Conservation (phyloP, 1,284 basidiomycete species). For the Cryptococcus depauperatus region DNA sequence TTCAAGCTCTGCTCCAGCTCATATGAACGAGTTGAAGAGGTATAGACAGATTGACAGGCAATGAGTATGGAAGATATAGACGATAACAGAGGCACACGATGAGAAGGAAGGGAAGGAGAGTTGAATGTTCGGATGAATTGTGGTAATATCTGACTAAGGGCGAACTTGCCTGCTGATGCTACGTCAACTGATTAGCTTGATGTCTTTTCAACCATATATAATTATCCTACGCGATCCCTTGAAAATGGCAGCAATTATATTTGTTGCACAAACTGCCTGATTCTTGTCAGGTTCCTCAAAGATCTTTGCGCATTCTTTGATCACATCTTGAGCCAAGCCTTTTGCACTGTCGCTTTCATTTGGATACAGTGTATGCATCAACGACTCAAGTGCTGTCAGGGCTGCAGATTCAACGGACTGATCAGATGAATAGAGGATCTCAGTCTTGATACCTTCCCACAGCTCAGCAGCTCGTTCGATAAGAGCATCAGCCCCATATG, state of each 20-base stretch:
- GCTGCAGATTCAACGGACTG: constrained; percentile 62
- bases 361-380: constrained; percentile 65
- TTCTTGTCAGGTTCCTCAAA: constrained; percentile 84
- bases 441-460: constrained; percentile 80
- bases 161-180: constrained; percentile 66
- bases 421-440: constrained; percentile 90
- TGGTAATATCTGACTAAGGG: constrained; percentile 59
- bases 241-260: constrained; percentile 67
- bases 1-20: constrained; percentile 49
- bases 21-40: constrained; percentile 20
- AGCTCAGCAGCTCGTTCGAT: constrained; percentile 61
- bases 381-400: constrained; percentile 58
- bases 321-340: constrained; percentile 63
- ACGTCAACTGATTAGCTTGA: neutral
- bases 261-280: constrained; percentile 74
- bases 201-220: constrained; percentile 12
- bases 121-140: constrained; percentile 68
- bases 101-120: constrained; percentile 64
- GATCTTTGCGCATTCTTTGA: constrained; percentile 68
- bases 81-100: constrained; percentile 63
- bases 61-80: constrained; percentile 48
- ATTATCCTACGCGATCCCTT: constrained; percentile 66
- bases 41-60: constrained; percentile 39
- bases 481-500: constrained; percentile 63
- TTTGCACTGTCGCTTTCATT: constrained; percentile 40